Evolutionary conservation across 1,284 basidiomycete genomes (phyloP), one percentile per base, ranked within the genome.

Genomic region (Leccinum subrobustum): DNA sequence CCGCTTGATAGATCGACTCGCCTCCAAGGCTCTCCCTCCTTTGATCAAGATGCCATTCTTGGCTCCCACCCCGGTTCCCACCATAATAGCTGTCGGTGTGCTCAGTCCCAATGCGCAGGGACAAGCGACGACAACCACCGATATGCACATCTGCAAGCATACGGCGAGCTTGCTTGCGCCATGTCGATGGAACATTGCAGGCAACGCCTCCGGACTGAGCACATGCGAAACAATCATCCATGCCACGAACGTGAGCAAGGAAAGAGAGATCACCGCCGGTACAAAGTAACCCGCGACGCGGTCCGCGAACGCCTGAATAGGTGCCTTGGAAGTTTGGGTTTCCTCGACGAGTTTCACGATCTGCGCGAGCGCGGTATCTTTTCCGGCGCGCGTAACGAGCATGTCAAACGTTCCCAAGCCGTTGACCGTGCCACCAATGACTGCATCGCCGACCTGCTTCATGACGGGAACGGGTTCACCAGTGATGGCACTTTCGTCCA

Each of bases 11-110:
- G 82, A 82, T 67, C 86, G 88, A 72, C 93, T 95, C 3, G 94
- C 94, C 73, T 99, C 97, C 48, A 99, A 80, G 2, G 97, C 95
- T 20, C 91, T 83, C 3, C 96, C 97, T 51, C 97, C 96, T 74
- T 99, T 99, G 85, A 99, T 98, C 54, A 99, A 79, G 64, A 99
- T 99, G 0, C 97, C 97, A 70, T 98, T 95, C 79, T 92, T 85
- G 11, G 97, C 97, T 1, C 97, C 97, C 58, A 99, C 89, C 0
- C 97, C 97, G 0, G 97, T 99, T 31, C 97, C 97, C 44, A 99
- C 97, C 97, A 99, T 99, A 76, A 99, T 96, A 1, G 97, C 97
- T 0, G 97, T 99, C 0, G 97, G 97, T 0, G 97, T 99, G 61
- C 92, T 93, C 58, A 99, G 83, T 3, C 97, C 97, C 29, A 99